Evolutionary conservation across 2,329 filamentous ascomycete species (phyloP).

Genomic region (Chaetomium sp.): DNA sequence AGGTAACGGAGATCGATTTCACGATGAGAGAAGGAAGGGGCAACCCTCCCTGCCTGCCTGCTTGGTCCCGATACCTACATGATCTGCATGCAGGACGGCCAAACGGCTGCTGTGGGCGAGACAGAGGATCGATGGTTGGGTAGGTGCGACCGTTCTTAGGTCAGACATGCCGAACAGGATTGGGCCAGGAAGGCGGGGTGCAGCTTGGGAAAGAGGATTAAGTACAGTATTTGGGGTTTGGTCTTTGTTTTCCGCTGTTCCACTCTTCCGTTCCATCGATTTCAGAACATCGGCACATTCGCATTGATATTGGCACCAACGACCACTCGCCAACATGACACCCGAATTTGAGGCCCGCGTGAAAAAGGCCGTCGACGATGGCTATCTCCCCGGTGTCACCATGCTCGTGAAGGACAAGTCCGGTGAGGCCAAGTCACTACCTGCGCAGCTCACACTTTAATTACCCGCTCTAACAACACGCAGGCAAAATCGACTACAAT

Average conservation of each 20-base stretch:
- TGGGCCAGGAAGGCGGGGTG: too few species aligned
- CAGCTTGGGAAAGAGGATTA: too few species aligned
- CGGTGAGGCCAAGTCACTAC: slow-evolving; percentile 6
- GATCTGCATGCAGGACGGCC: too few species aligned
- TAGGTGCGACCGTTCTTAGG: too few species aligned
- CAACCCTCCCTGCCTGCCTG: too few species aligned
- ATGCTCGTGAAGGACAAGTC: slow-evolving; percentile 20
- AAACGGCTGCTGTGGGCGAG: too few species aligned
- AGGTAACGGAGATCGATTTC: too few species aligned
- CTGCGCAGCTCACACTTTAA: not conserved
- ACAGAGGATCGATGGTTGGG: too few species aligned
- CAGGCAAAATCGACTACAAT: slow-evolving; percentile 25
- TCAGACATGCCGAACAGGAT: too few species aligned
- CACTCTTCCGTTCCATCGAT: not conserved
- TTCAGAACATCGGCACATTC: not conserved
- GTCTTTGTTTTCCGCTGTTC: not conserved
- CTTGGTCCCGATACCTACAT: too few species aligned
- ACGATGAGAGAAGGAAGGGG: too few species aligned
- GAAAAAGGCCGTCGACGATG: slow-evolving; percentile 25
- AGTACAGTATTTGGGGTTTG: too few species aligned
- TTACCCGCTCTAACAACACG: not conserved
- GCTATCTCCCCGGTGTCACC: slow-evolving; percentile 17
- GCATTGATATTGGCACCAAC: not conserved
- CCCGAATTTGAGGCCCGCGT: slow-evolving; percentile 26
- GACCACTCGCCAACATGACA: slow-evolving; percentile 1